phyloP scores from a whole-genome alignment of 805 yeast species.

The Starmerella ratchasimensis region DNA sequence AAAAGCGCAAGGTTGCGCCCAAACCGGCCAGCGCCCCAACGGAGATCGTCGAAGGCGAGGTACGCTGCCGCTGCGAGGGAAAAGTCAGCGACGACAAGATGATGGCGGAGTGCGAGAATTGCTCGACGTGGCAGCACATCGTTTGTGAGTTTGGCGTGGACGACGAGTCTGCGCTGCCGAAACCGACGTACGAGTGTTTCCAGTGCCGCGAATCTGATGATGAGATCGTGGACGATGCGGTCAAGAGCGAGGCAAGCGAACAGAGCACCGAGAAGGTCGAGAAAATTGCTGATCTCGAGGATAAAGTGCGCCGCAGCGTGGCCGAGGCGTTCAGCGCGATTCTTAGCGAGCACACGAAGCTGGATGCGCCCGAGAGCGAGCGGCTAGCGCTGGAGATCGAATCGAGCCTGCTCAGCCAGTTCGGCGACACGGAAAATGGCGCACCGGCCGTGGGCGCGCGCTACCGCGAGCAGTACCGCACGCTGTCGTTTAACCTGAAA shows the following conservation, averaged over 20 bases:
- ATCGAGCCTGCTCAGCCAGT: slow-evolving; percentile 32
- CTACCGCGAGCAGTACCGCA: slow-evolving; percentile 58
- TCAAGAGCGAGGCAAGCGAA: background rate
- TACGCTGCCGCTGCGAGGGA: slow-evolving; percentile 22
- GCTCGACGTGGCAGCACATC: slow-evolving; percentile 59
- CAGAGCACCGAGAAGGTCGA: background rate
- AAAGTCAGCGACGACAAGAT: slow-evolving; percentile 35
- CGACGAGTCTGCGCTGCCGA: slow-evolving; percentile 34
- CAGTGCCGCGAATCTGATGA: slow-evolving; percentile 32
- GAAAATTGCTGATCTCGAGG: background rate
- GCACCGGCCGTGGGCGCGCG: slow-evolving; percentile 26
- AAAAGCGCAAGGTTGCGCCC: slow-evolving; percentile 1
- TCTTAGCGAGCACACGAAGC: background rate
- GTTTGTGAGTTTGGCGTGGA: slow-evolving; percentile 41
- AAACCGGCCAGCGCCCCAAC: background rate
- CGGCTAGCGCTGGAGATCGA: slow-evolving; percentile 41
- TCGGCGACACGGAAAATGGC: slow-evolving; percentile 24
- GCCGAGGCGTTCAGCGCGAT: slow-evolving; percentile 28
- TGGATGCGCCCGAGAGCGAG: slow-evolving; percentile 20
- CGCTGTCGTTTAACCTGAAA: slow-evolving; percentile 45
- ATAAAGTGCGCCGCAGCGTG: slow-evolving; percentile 1
- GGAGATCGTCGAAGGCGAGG: slow-evolving; percentile 10
- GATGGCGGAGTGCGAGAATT: slow-evolving; percentile 52
- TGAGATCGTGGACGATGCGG: background rate
- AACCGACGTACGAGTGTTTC: slow-evolving; percentile 37